These are phyloP conservation scores for Naganishia friedmannii DNA, from an alignment of 768 basidiomycete species.

Conservation along the genomic window DNA sequence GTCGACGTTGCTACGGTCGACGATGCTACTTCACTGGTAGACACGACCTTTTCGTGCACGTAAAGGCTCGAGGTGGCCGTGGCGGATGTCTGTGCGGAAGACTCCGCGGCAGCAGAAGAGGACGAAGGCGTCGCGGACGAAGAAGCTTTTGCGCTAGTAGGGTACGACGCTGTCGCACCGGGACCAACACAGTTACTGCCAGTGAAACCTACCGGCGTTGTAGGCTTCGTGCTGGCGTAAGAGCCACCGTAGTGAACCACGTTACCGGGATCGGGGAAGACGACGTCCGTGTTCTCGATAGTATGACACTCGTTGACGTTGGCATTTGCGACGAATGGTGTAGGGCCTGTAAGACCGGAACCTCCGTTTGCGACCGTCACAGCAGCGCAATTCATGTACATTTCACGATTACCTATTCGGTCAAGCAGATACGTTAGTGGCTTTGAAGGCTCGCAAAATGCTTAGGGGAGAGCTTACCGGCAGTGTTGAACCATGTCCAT, in stretches of 20 bases:
- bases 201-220: slow-evolving; percentile 38
- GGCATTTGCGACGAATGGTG: slow-evolving; percentile 50
- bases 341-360: slow-evolving; percentile 42
- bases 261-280: slow-evolving; percentile 40
- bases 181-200: slow-evolving; percentile 46
- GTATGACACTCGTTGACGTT: slow-evolving; percentile 46
- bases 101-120: neutral
- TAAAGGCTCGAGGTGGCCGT: neutral
- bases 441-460: neutral
- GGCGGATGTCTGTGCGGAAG: neutral
- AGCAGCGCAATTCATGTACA: slow-evolving; percentile 47
- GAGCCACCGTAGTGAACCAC: slow-evolving; percentile 38
- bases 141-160: slow-evolving; percentile 4
- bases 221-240: slow-evolving; percentile 41
- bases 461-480: slow-evolving; percentile 38
- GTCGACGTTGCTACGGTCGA: neutral
- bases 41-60: slow-evolving; percentile 8
- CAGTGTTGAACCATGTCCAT: slow-evolving; percentile 54
- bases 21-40: slow-evolving; percentile 1
- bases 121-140: slow-evolving; percentile 2
- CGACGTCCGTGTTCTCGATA: slow-evolving; percentile 42
- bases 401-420: slow-evolving; percentile 28
- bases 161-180: slow-evolving; percentile 25
- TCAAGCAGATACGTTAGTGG: neutral
- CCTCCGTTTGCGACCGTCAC: slow-evolving; percentile 46